These are phyloP conservation scores for Colletotrichum nymphaeae DNA, from an alignment of 2,329 filamentous ascomycete species.

Conservation along the genomic window DNA sequence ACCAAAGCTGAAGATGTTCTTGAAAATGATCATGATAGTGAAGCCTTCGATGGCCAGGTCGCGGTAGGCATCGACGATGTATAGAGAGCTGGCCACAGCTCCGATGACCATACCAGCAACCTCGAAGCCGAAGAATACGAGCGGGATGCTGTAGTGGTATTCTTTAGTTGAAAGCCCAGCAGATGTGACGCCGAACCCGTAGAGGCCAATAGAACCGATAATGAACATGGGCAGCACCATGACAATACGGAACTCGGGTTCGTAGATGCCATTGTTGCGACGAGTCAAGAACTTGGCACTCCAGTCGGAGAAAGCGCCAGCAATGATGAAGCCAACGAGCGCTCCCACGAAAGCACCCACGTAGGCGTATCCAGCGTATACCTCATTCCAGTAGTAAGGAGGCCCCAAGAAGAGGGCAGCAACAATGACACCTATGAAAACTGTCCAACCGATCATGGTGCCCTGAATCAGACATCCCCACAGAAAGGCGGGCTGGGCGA, in stretches of 20 bases:
- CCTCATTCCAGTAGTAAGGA: constrained; percentile 84
- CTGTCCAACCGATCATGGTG: constrained; percentile 93
- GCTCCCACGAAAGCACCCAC: constrained; percentile 88
- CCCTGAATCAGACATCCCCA: constrained; percentile 87
- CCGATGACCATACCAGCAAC: constrained; percentile 94
- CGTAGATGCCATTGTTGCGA: constrained; percentile 83
- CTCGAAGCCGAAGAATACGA: constrained; percentile 86
- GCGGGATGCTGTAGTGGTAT: constrained; percentile 79
- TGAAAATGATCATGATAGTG: constrained; percentile 91
- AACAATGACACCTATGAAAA: constrained; percentile 87
- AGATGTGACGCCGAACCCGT: constrained; percentile 84
- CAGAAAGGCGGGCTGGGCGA: constrained; percentile 85
- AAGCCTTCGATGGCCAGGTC: constrained; percentile 89
- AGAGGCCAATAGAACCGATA: constrained; percentile 81
- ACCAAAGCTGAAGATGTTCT: constrained; percentile 91
- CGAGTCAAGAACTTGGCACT: constrained; percentile 77
- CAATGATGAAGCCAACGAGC: constrained; percentile 79
- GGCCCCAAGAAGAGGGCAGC: constrained; percentile 85
- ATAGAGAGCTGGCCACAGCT: constrained; percentile 85
- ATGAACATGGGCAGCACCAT: constrained; percentile 86
- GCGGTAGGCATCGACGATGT: constrained; percentile 93
- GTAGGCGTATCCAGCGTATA: constrained; percentile 88
- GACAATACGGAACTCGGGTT: constrained; percentile 89
- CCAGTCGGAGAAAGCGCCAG: constrained; percentile 79
- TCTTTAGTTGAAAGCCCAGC: constrained; percentile 63